Base-by-base conservation (phyloP, 2,329 filamentous ascomycete species). In the Diplodia seriata region DNA sequence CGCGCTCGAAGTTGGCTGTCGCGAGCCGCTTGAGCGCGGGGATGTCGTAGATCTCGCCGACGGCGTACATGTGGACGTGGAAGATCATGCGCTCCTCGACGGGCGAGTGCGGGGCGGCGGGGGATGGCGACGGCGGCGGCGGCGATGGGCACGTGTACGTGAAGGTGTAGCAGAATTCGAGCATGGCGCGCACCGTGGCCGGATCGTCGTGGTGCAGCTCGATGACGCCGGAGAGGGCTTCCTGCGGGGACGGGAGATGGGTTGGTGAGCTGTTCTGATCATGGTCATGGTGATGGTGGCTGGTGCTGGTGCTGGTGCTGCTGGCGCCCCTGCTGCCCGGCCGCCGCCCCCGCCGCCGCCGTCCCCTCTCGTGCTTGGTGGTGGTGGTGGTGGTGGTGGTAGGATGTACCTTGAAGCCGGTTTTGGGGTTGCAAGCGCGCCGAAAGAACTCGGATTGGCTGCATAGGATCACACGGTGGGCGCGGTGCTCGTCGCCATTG, bases 31-130 rank as follows among this genome's bases (percentile, higher is more conserved):
- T 67, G 15, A 67, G 56, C 14, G 36, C 33, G 3, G 47, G 55
- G 7, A 57, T 20, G 33, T 55, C 66, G 47, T 67, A 67, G 29
- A 67, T 67, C 15, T 67, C 66, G 20, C 66, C 66, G 12, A 62
- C 49, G 23, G 66, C 66, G 56, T 67, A 67, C 56, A 67, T 67
- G 43, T 62, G 56, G 20, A 67, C 55, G 56, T 67, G 66, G 36
- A 67, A 67, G 33, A 67, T 43, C 40, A 57, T 67, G 40, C 40
- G 54, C 31, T 67, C 40, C 12, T 47, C 15, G 15, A 14, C 14
- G 40, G 8, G 40, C 7, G 6, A 18, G 40, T 38, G 31, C 31
- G 31, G 7, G 2, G 26, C 26, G 26, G 26, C 26, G 26, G 26
- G 26, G 26, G 26, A 26, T 26, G 26, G 26, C 26, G 26, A 4